phyloP scores from a whole-genome alignment of 2,329 filamentous ascomycete genomes.

The Xylariaceae sp. region DNA sequence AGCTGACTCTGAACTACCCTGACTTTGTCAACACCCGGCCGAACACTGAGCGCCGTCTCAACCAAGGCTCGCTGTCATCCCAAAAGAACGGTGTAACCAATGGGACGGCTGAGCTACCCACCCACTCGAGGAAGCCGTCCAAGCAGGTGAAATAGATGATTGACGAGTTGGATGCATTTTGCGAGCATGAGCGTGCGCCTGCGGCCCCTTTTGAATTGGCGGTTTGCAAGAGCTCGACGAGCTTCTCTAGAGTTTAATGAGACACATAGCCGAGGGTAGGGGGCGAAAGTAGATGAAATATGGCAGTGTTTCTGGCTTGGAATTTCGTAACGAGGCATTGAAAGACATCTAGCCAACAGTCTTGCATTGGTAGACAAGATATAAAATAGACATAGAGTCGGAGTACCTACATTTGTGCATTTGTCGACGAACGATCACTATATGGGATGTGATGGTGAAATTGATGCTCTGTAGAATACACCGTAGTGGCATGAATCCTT shows the following conservation, averaged over 20 bases:
- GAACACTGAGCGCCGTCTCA: conserved; percentile 71
- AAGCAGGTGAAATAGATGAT: conserved; percentile 20
- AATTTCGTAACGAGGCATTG: conserved; percentile 28
- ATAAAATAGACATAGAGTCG: conserved; percentile 32
- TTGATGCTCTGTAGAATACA: too few species aligned
- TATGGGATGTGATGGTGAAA: too few species aligned
- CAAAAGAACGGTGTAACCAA: conserved; percentile 43
- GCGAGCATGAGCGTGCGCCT: conserved; percentile 13
- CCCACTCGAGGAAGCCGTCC: conserved; percentile 17
- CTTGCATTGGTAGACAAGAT: conserved; percentile 28
- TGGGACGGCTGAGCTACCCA: conserved; percentile 49
- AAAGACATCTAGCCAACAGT: conserved; percentile 11
- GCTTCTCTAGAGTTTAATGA: conserved; percentile 36
- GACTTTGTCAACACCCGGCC: conserved; percentile 87
- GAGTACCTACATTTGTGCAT: neutral
- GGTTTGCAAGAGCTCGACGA: conserved; percentile 22
- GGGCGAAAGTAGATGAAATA: conserved; percentile 32
- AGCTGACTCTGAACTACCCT: conserved; percentile 94
- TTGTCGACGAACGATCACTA: neutral
- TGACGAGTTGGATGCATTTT: conserved; percentile 4
- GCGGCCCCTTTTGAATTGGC: conserved; percentile 10
- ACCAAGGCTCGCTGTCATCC: conserved; percentile 49
- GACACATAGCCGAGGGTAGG: conserved; percentile 19
- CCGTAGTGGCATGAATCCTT: too few species aligned
- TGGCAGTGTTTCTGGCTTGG: conserved; percentile 31